Evolutionary conservation across 1,284 basidiomycete species (phyloP).

Genomic region (Neolentinus lepideus): DNA sequence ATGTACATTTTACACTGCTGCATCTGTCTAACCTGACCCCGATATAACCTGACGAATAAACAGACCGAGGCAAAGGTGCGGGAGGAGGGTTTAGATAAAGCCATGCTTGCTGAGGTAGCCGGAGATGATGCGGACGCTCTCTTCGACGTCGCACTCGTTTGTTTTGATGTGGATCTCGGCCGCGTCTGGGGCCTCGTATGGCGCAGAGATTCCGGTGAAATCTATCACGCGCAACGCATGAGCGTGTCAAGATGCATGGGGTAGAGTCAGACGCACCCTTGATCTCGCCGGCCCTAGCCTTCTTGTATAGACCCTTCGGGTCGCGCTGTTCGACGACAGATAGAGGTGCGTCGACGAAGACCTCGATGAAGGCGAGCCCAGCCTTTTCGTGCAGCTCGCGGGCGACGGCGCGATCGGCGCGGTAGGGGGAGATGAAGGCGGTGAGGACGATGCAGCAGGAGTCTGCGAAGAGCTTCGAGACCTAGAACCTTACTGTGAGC

Average conservation of each 20-base stretch:
- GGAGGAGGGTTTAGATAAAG: slow-evolving; percentile 34
- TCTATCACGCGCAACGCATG: slow-evolving; percentile 40
- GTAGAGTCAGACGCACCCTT: slow-evolving; percentile 54
- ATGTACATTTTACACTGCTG: neutral
- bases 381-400: slow-evolving; percentile 77
- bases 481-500: slow-evolving; percentile 37
- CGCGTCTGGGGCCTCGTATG: slow-evolving; percentile 85
- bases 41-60: neutral
- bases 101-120: slow-evolving; percentile 70
- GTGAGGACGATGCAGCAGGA: slow-evolving; percentile 84
- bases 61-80: neutral
- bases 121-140: slow-evolving; percentile 77
- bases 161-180: slow-evolving; percentile 95
- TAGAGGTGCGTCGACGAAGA: slow-evolving; percentile 92
- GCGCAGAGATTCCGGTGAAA: slow-evolving; percentile 96
- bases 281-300: slow-evolving; percentile 93
- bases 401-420: slow-evolving; percentile 80
- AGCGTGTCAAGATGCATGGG: neutral
- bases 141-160: slow-evolving; percentile 71
- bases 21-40: neutral
- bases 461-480: slow-evolving; percentile 91
- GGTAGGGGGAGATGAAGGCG: slow-evolving; percentile 98
- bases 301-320: slow-evolving; percentile 98
- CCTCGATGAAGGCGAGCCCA: slow-evolving; percentile 84
- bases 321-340: slow-evolving; percentile 87